Evolutionary conservation across 305 asterid species (phyloP).

Genomic region (Monarda citriodora): DNA sequence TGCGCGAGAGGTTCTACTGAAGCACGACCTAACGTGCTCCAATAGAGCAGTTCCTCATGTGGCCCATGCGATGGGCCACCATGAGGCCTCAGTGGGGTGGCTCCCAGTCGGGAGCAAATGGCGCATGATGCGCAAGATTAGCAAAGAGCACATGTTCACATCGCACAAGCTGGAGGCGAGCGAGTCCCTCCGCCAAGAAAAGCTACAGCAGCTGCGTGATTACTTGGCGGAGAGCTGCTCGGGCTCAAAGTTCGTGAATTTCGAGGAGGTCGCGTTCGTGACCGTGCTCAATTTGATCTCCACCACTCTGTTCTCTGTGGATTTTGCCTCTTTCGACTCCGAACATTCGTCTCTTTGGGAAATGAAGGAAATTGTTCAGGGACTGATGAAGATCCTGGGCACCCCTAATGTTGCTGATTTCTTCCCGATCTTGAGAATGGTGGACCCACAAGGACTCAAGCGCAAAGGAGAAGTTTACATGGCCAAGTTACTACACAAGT

Average conservation of each 20-base stretch:
- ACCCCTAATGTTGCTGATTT: conserved; percentile 17
- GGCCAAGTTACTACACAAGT: neutral
- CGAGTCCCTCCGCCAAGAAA: conserved; percentile 19
- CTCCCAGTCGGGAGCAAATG: conserved; percentile 17
- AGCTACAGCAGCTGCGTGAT: conserved; percentile 8
- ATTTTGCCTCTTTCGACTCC: conserved; percentile 8
- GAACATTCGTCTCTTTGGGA: neutral
- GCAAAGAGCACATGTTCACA: conserved; percentile 23
- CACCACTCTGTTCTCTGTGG: conserved; percentile 9
- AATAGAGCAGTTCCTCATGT: conserved; percentile 8
- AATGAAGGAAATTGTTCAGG: neutral
- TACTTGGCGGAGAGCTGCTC: conserved; percentile 15
- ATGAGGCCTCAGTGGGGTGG: conserved; percentile 15
- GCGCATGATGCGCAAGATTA: conserved; percentile 17
- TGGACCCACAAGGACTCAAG: conserved; percentile 20
- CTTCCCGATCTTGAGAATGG: conserved; percentile 3
- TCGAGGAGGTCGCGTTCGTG: conserved; percentile 18
- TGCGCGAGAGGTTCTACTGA: conserved; percentile 18
- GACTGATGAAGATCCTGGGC: neutral
- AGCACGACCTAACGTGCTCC: conserved; percentile 20
- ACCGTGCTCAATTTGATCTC: conserved; percentile 24
- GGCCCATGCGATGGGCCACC: conserved; percentile 4
- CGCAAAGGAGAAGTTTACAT: neutral
- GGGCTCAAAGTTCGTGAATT: neutral
- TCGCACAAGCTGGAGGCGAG: conserved; percentile 4